These are phyloP conservation scores for Leishmania amazonensis DNA, from an alignment of 208 protist species.

Conservation along the genomic window DNA sequence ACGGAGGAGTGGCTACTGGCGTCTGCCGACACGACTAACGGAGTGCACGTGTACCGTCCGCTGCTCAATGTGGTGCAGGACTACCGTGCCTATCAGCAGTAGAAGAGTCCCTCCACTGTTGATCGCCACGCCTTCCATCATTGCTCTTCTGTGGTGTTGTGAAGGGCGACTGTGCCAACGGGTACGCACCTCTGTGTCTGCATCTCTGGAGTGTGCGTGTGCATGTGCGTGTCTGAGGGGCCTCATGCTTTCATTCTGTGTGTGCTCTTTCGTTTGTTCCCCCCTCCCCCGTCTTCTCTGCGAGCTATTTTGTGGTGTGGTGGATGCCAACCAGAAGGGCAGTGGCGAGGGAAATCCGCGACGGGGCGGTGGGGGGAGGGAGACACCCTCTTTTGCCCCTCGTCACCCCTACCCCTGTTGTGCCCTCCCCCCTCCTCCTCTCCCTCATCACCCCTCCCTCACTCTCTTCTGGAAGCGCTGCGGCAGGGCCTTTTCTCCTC, in stretches of 20 bases:
- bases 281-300: not conserved
- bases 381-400: conserved; percentile 1
- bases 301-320: conserved; percentile 1
- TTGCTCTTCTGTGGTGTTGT: not conserved
- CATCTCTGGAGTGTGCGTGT: not conserved
- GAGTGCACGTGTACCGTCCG: conserved; percentile 91
- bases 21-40: conserved; percentile 95
- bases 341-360: not conserved
- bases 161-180: not conserved
- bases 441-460: not conserved
- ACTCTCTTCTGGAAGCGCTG: not conserved
- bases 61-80: conserved; percentile 41
- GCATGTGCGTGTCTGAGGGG: not conserved
- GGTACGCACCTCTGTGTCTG: not conserved
- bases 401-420: not conserved
- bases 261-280: not conserved
- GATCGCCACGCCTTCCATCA: not conserved
- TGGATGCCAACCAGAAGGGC: no score
- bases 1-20: conserved; percentile 93
- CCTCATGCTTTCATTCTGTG: not conserved
- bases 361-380: not conserved
- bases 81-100: conserved; percentile 27
- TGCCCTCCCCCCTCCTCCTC: not conserved
- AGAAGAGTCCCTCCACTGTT: not conserved
- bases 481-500: not conserved